These are phyloP conservation scores for Taphrina pruni DNA, from an alignment of 1,139 yeast species.

Conservation along the genomic window DNA sequence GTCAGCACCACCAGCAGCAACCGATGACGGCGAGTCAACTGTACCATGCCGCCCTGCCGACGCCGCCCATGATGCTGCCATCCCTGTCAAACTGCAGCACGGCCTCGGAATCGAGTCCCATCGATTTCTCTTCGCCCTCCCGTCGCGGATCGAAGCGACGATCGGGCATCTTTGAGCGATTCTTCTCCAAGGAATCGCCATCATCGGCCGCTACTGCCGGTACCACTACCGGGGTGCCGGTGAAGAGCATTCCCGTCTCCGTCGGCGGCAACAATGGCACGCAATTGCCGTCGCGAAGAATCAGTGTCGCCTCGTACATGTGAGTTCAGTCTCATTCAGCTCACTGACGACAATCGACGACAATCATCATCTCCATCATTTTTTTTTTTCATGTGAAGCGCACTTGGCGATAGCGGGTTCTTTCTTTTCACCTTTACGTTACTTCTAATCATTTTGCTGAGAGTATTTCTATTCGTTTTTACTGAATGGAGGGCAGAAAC, in stretches of 20 bases:
- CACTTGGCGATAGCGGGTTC: constrained; percentile 1
- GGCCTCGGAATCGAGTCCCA: constrained; percentile 33
- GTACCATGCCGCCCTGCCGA: constrained; percentile 31
- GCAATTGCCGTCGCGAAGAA: constrained; percentile 26
- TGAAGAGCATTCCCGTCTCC: constrained; percentile 33
- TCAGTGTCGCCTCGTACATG: constrained; percentile 38
- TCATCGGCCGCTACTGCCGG: too few species aligned
- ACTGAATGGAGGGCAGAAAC: too few species aligned
- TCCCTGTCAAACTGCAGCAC: constrained; percentile 39
- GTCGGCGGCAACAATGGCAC: neutral
- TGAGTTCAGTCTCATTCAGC: neutral
- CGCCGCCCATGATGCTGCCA: constrained; percentile 40
- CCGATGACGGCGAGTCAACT: constrained; percentile 11
- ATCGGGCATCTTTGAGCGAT: constrained; percentile 41
- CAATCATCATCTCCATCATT: constrained; percentile 6
- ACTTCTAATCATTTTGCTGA: too few species aligned
- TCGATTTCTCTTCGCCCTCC: constrained; percentile 35
- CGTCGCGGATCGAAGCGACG: constrained; percentile 23
- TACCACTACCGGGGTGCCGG: constrained; percentile 22
- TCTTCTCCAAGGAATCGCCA: constrained; percentile 26
- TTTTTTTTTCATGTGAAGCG: neutral
- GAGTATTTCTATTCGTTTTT: too few species aligned
- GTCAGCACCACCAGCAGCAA: constrained; percentile 3
- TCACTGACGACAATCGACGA: neutral
- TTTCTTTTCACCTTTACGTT: neutral